Base-by-base conservation (phyloP, 768 basidiomycete genomes). In the Filobasidium floriforme region DNA sequence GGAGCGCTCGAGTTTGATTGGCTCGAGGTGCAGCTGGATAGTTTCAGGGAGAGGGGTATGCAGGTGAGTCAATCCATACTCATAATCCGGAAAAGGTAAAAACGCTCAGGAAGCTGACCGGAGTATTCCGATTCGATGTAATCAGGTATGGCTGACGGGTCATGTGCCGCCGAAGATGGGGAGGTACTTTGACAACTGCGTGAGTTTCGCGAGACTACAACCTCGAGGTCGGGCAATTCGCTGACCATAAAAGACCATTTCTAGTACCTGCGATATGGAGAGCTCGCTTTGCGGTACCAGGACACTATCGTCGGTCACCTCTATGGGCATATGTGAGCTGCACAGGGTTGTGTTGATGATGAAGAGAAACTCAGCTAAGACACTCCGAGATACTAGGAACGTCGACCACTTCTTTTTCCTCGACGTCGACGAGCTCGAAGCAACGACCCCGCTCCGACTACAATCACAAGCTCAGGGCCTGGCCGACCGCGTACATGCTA, bases 1-100 rank as follows among this genome's bases (percentile, higher is more conserved):
- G 92, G 92, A 57, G 90, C 90, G 69, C 81, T 90, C 28, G 82
- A 96, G 74, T 82, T 93, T 70, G 88, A 90, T 76, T 96, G 92
- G 92, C 82, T 96, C 14, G 89, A 90, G 67, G 89, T 89, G 1
- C 90, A 92, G 77, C 81, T 96, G 22, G 79, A 84, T 59, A 79
- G 77, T 64, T 91, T 87, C 76, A 82, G 88, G 66, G 77, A 83
- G 3, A 81, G 88, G 63, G 84, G 84, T 41, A 87, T 92, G 85
- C 86, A 90, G 82, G 88, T 87, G 54, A n/a, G 43, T 37, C 28
- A 24, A 15, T n/a, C n/a, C n/a, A n/a, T n/a, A n/a, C n/a, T n/a
- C n/a, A n/a, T n/a, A n/a, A n/a, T n/a, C n/a, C n/a, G n/a, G n/a
- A n/a, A n/a, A n/a, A n/a, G n/a, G 28, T n/a, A 6, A 1, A 32